These are phyloP conservation scores for Polytrichum commune DNA, from an alignment of 225 moss, liverwort and hornwort genomes.

Conservation along the genomic window DNA sequence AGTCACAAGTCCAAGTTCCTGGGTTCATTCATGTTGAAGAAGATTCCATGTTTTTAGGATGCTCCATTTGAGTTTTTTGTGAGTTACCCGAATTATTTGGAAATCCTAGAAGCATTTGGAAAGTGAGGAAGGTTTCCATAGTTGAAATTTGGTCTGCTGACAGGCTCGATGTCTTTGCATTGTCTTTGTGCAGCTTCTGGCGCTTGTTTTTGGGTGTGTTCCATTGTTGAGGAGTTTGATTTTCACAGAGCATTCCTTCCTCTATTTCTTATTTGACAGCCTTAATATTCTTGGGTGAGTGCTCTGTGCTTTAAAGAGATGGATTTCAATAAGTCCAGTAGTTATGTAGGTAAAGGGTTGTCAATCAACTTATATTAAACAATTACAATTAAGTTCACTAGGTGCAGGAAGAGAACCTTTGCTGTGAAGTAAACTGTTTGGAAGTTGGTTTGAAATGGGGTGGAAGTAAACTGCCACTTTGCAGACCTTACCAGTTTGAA, in stretches of 20 bases:
- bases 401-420: not conserved
- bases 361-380: not conserved
- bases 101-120: not conserved
- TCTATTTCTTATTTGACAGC: conserved; percentile 85
- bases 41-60: too few species aligned
- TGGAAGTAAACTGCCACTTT: too few species aligned
- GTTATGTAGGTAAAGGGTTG: too few species aligned
- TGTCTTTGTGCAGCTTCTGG: conserved; percentile 43
- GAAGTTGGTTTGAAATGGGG: too few species aligned
- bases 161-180: not conserved
- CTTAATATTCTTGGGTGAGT: conserved; percentile 85
- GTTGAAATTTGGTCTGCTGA: not conserved
- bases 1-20: too few species aligned
- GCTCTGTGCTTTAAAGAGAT: not conserved
- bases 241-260: conserved; percentile 56
- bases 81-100: not conserved
- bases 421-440: not conserved
- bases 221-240: conserved; percentile 48
- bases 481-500: too few species aligned
- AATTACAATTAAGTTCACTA: not conserved
- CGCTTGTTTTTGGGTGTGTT: conserved; percentile 55
- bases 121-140: not conserved
- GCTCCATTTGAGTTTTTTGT: not conserved
- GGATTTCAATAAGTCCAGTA: too few species aligned
- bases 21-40: too few species aligned